phyloP scores from a whole-genome alignment of 371 early-diverging fungal genomes.

The Apophysomyces ossiformis region DNA sequence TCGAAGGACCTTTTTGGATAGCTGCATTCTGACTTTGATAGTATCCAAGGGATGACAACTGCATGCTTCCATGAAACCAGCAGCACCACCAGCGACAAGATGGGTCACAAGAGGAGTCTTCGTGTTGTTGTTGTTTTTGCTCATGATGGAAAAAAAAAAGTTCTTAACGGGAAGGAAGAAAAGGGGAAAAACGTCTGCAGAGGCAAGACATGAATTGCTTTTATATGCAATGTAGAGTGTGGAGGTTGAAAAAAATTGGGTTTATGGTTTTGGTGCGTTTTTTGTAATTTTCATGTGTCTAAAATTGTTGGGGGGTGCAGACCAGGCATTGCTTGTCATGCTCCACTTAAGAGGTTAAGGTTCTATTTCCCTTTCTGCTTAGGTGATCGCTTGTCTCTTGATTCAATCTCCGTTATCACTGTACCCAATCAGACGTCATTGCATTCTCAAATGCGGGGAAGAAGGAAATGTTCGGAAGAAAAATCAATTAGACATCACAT shows the following conservation, averaged over 20 bases:
- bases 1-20: slow-evolving; percentile 59
- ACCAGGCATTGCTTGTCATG: background rate
- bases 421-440: background rate
- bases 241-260: slow-evolving; percentile 10
- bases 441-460: slow-evolving; percentile 1
- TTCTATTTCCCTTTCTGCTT: background rate
- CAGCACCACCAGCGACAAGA: slow-evolving; percentile 90
- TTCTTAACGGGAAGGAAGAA: slow-evolving; percentile 12
- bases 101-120: slow-evolving; percentile 67
- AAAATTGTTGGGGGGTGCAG: background rate
- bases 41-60: slow-evolving; percentile 98
- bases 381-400: background rate
- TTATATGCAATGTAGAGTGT: slow-evolving; percentile 4
- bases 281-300: slow-evolving; percentile 43
- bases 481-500: slow-evolving; percentile 5
- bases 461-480: slow-evolving; percentile 6
- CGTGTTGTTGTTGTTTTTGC: slow-evolving; percentile 40
- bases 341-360: too few relatives aligned
- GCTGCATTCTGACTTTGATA: slow-evolving; percentile 95
- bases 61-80: slow-evolving; percentile 93
- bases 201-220: slow-evolving; percentile 15
- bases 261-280: slow-evolving; percentile 6
- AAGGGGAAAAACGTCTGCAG: slow-evolving; percentile 17
- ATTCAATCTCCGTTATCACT: background rate
- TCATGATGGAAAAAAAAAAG: slow-evolving; percentile 24